Evolutionary conservation across 371 early-diverging fungal genomes (phyloP), one percentile per base, ranked within the genome.

Genomic region (Synchytrium microbalum): DNA sequence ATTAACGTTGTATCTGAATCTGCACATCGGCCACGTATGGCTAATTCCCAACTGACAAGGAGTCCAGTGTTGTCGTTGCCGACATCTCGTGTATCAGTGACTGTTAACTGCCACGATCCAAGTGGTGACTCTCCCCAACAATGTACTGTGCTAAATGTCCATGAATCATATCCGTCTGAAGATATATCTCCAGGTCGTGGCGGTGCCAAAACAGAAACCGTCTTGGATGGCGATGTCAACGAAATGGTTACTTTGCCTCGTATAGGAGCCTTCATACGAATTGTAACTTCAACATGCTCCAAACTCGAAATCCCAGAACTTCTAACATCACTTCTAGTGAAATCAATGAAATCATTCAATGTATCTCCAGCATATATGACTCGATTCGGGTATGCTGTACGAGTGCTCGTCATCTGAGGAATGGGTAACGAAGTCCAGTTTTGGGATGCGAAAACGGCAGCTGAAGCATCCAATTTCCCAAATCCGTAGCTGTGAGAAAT

Each of bases 141-240:
- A 8, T 54, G 62, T n/a, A 69, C 68, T 1, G 71, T 69, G 52
- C 55, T 62, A 54, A 71, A 71, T 13, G 71, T 70, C 71, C 71
- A 71, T 3, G 33, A 25, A 2, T 31, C 52, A 31, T 54, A 60
- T 1, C 69, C 69, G 3, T 69, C 60, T 31, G 3, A 46, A 3
- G 69, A 62, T n/a, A 31, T 56, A 63, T 71, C 71, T 1, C 55
- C 2, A 1, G 27, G 0, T 56, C 71, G 60, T 28, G 31, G 10
- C n/a, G 59, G 51, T 38, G 67, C 63, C n/a, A 71, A 33, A 1
- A 60, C 19, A 0, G 71, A 65, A 14, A 28, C n/a, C 16, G 66
- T 66, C 3, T 65, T 64, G 23, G 53, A n/a, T 0, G 71, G 69
- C 1, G 60, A 55, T 27, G 59, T 32, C 24, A 71, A 58, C 26